Conservation (phyloP, 768 basidiomycete genomes). For the Megacollybia marginata region DNA sequence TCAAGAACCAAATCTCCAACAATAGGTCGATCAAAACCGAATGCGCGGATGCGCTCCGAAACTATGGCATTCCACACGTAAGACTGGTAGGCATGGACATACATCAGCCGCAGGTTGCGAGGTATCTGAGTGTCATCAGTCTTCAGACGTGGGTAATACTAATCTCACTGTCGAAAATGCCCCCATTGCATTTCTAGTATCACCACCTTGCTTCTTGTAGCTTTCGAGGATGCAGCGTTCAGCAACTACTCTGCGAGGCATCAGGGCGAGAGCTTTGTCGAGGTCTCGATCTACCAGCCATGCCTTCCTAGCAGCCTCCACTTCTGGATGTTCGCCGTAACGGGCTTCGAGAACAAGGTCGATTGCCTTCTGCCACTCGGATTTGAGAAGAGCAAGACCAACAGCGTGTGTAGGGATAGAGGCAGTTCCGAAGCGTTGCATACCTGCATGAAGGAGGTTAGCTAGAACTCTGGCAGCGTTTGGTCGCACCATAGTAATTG, state of each 20-base stretch:
- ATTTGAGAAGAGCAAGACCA: slow-evolving; percentile 81
- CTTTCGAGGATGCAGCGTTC: slow-evolving; percentile 90
- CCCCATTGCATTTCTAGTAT: slow-evolving; percentile 79
- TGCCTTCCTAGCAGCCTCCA: slow-evolving; percentile 73
- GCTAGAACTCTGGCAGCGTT: neutral
- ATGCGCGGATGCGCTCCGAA: slow-evolving; percentile 81
- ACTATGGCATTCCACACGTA: slow-evolving; percentile 98
- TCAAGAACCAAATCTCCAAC: slow-evolving; percentile 91
- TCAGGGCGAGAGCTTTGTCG: slow-evolving; percentile 71
- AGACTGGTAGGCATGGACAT: slow-evolving; percentile 97
- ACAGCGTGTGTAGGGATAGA: slow-evolving; percentile 93
- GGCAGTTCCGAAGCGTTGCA: slow-evolving; percentile 98
- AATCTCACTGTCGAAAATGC: slow-evolving; percentile 71
- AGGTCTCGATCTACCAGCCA: slow-evolving; percentile 83
- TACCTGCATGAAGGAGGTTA: slow-evolving; percentile 46
- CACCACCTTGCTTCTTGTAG: slow-evolving; percentile 73
- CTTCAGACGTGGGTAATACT: neutral
- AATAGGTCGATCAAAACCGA: slow-evolving; percentile 67
- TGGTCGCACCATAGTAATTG: slow-evolving; percentile 82
- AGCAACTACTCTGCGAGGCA: slow-evolving; percentile 90
- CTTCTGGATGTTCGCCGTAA: slow-evolving; percentile 90
- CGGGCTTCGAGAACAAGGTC: slow-evolving; percentile 75
- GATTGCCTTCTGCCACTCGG: slow-evolving; percentile 86
- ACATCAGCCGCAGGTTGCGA: slow-evolving; percentile 91
- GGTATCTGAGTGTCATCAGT: slow-evolving; percentile 66